Evolutionary conservation across 257 asterid genomes (phyloP).

Genomic region (Solanum clarkiae): DNA sequence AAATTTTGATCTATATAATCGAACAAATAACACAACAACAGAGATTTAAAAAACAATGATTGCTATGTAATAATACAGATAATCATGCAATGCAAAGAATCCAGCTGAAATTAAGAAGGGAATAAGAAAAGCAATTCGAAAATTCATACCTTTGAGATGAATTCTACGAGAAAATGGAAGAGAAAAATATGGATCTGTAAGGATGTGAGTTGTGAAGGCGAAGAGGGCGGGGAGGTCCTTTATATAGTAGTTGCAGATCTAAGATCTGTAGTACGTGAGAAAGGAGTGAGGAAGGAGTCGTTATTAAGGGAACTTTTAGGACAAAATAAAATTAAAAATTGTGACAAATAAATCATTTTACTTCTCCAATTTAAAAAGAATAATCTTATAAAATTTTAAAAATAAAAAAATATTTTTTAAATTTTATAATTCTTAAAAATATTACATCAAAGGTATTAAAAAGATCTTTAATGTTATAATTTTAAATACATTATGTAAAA

Average conservation of each 20-base stretch:
- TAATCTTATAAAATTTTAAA: too few species aligned
- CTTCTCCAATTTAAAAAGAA: too few species aligned
- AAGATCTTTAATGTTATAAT: too few species aligned
- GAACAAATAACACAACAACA: not conserved
- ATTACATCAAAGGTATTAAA: too few species aligned
- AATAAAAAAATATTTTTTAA: too few species aligned
- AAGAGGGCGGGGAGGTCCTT: conserved; percentile 9
- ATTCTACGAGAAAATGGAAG: not conserved
- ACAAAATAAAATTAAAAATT: not conserved
- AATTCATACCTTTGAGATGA: not conserved
- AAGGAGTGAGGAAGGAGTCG: not conserved
- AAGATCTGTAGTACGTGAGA: not conserved
- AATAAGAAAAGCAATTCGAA: not conserved
- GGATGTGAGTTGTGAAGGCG: not conserved
- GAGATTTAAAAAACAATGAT: not conserved
- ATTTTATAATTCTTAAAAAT: too few species aligned
- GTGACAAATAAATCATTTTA: too few species aligned
- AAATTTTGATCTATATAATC: not conserved
- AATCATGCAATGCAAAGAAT: not conserved
- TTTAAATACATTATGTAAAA: accelerated
- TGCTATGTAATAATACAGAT: not conserved
- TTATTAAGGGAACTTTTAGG: not conserved
- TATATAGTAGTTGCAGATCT: conserved; percentile 19
- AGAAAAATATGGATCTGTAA: not conserved
- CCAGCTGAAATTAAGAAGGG: not conserved